phyloP scores from a whole-genome alignment of 163 green algal genomes.

The Botryococcus braunii region DNA sequence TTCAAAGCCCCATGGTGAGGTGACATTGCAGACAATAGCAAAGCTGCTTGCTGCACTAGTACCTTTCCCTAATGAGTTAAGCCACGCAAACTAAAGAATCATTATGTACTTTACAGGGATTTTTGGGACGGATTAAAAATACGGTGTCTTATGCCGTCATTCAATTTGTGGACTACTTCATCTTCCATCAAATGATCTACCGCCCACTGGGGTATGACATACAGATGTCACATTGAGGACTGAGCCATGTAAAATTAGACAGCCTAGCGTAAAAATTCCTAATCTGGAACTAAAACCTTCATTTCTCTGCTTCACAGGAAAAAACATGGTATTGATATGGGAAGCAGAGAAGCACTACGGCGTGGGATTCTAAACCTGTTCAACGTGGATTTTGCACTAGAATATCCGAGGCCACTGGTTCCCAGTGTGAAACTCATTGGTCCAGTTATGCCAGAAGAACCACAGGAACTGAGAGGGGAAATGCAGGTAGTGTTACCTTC shows the following conservation, averaged over 20 bases:
- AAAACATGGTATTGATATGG: neutral
- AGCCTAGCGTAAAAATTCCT: no score
- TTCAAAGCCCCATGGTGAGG: no score
- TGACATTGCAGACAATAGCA: no score
- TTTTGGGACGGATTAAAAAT: neutral
- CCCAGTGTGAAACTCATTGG: slow-evolving; percentile 3
- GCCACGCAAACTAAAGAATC: no score
- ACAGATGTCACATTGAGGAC: no score
- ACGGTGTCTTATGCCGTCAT: neutral
- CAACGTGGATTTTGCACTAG: slow-evolving; percentile 9
- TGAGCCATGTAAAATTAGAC: no score
- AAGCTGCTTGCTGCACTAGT: no score
- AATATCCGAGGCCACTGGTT: neutral
- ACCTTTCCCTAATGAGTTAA: no score
- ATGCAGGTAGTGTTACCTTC: neutral
- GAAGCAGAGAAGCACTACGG: neutral
- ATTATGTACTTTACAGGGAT: no score
- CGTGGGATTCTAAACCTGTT: slow-evolving; percentile 2
- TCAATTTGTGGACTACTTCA: neutral
- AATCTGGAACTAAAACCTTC: no score
- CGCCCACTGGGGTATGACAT: neutral
- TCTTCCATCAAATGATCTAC: slow-evolving; percentile 5
- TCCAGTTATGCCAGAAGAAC: neutral
- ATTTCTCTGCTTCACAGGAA: no score
- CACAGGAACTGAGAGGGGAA: neutral